These are phyloP conservation scores for Lippia alba DNA, from an alignment of 305 asterid species.

Conservation along the genomic window DNA sequence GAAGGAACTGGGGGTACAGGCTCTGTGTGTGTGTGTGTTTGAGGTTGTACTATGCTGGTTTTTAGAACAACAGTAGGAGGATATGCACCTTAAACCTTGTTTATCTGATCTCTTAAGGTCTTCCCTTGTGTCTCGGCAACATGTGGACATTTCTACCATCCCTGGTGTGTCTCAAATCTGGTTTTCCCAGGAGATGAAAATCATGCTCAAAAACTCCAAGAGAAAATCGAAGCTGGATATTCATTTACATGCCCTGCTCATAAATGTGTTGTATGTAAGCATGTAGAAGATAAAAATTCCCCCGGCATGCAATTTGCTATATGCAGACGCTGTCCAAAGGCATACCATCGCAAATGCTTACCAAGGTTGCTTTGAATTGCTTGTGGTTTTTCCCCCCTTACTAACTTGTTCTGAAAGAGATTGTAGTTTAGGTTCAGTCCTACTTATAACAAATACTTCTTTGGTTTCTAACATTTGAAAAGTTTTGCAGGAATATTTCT, in stretches of 20 bases:
- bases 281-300: slow-evolving; percentile 61
- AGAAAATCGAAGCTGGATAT: slow-evolving; percentile 60
- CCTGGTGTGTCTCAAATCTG: slow-evolving; percentile 60
- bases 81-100: slow-evolving; percentile 29
- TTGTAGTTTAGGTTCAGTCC: neutral
- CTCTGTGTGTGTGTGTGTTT: neutral
- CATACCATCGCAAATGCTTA: slow-evolving; percentile 79
- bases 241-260: slow-evolving; percentile 81
- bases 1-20: neutral
- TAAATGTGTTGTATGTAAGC: slow-evolving; percentile 58
- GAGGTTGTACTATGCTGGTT: too few relatives aligned
- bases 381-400: slow-evolving; percentile 24
- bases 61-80: neutral
- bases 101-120: slow-evolving; percentile 51
- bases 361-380: slow-evolving; percentile 56
- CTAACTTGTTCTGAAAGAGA: slow-evolving; percentile 15
- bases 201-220: slow-evolving; percentile 47
- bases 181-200: slow-evolving; percentile 51
- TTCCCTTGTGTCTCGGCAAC: slow-evolving; percentile 81
- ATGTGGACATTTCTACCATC: slow-evolving; percentile 79
- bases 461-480: slow-evolving; percentile 26
- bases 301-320: slow-evolving; percentile 67
- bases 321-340: slow-evolving; percentile 83
- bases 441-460: slow-evolving; percentile 10
- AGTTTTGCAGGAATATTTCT: slow-evolving; percentile 50